Conservation (phyloP, 1,284 basidiomycete genomes). For the Ustilago esculenta region DNA sequence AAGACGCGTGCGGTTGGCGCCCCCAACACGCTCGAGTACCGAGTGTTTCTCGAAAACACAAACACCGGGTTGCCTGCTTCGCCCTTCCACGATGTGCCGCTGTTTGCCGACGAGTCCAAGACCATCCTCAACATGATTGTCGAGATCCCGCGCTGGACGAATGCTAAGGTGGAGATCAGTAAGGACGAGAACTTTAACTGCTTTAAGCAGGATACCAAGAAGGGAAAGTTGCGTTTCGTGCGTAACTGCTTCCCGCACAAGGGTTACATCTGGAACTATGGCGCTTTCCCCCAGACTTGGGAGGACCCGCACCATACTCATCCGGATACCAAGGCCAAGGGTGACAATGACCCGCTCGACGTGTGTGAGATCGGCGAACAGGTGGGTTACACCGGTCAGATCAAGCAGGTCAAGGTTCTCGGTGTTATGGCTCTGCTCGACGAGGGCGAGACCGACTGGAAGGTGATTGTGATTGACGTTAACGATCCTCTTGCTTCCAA, state of each 20-base stretch:
- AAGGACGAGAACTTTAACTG: slow-evolving; percentile 98
- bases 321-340: slow-evolving; percentile 97
- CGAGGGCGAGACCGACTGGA: slow-evolving; percentile 66
- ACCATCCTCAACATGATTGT: slow-evolving; percentile 73
- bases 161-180: slow-evolving; percentile 95
- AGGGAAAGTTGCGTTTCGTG: slow-evolving; percentile 93
- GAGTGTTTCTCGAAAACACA: slow-evolving; percentile 82
- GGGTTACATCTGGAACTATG: slow-evolving; percentile 74
- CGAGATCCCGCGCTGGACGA: slow-evolving; percentile 99
- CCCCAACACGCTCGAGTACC: slow-evolving; percentile 93
- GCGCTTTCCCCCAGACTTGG: slow-evolving; percentile 97
- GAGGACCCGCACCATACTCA: slow-evolving; percentile 90
- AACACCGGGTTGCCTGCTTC: slow-evolving; percentile 62
- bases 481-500: slow-evolving; percentile 94
- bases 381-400: slow-evolving; percentile 94
- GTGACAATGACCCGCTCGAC: slow-evolving; percentile 99
- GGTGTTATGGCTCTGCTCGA: slow-evolving; percentile 93
- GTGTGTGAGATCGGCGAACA: slow-evolving; percentile 99
- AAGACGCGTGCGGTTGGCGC: slow-evolving; percentile 82
- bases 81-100: slow-evolving; percentile 66
- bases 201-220: slow-evolving; percentile 98
- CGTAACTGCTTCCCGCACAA: slow-evolving; percentile 99
- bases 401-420: slow-evolving; percentile 99
- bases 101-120: slow-evolving; percentile 66
- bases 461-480: slow-evolving; percentile 82